These are phyloP conservation scores for Paecilomyces sp. DNA, from an alignment of 2,329 filamentous ascomycete species.

Conservation along the genomic window DNA sequence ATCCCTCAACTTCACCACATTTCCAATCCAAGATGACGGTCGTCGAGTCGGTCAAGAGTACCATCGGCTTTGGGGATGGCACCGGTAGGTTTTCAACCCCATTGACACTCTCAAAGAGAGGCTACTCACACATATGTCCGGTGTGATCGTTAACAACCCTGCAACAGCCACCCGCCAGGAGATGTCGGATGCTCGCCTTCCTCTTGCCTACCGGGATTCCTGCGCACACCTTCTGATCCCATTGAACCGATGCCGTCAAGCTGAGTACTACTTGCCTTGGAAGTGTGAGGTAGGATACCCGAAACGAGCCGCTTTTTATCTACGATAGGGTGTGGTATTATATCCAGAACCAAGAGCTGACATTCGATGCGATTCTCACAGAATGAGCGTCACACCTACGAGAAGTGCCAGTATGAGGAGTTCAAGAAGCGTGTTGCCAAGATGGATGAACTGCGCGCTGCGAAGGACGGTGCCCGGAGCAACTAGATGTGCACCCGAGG, in stretches of 20 bases:
- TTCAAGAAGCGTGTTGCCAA: slow-evolving; percentile 98
- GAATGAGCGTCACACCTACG: slow-evolving; percentile 95
- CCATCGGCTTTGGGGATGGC: slow-evolving; percentile 37
- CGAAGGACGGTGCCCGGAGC: slow-evolving; percentile 76
- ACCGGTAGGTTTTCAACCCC: slow-evolving; percentile 25
- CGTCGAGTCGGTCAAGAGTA: slow-evolving; percentile 41
- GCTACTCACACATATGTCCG: slow-evolving; percentile 4
- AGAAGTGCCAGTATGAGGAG: slow-evolving; percentile 98
- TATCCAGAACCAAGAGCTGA: slow-evolving; percentile 3
- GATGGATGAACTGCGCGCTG: slow-evolving; percentile 91
- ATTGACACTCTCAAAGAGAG: slow-evolving; percentile 13
- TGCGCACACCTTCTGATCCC: slow-evolving; percentile 94
- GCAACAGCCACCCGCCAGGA: slow-evolving; percentile 57
- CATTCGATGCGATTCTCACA: slow-evolving; percentile 30
- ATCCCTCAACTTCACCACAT: neutral
- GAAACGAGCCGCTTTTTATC: neutral
- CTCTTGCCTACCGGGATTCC: slow-evolving; percentile 86
- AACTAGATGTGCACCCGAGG: slow-evolving; percentile 48
- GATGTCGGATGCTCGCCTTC: slow-evolving; percentile 86
- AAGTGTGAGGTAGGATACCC: slow-evolving; percentile 75
- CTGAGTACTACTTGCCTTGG: slow-evolving; percentile 93
- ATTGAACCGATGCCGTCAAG: slow-evolving; percentile 86
- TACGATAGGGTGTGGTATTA: neutral
- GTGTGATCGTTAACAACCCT: slow-evolving; percentile 8
- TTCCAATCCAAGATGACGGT: slow-evolving; percentile 35